Percentiles rank a stretch among this genome's conserved stretches.
These are phyloP conservation scores for Aspergillus udagawae DNA, from an alignment of 2,329 filamentous ascomycete genomes.

Conservation along the genomic window DNA sequence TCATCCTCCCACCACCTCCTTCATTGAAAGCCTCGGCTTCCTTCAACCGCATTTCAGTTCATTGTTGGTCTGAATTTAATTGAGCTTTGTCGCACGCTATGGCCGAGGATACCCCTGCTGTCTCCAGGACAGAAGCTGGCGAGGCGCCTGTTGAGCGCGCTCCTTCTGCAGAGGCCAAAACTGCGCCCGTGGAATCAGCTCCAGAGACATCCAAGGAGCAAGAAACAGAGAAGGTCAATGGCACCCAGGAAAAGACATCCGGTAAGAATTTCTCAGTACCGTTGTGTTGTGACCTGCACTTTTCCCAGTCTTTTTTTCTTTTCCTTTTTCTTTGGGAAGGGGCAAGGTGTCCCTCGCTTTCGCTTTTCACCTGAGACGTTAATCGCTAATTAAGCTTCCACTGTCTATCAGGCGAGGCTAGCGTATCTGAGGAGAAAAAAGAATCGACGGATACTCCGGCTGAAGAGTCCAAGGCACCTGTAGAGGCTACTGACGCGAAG, in stretches of 20 bases:
- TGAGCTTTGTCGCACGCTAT: conserved; percentile 28
- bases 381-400: conserved; percentile 8
- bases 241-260: conserved; percentile 25
- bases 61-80: conserved; percentile 12
- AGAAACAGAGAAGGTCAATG: conserved; percentile 21
- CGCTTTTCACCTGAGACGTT: neutral
- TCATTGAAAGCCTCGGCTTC: conserved; percentile 8
- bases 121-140: conserved; percentile 27
- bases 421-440: conserved; percentile 25
- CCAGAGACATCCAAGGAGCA: conserved; percentile 20
- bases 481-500: conserved; percentile 22
- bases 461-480: conserved; percentile 24
- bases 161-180: conserved; percentile 23
- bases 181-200: conserved; percentile 15
- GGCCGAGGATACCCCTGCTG: conserved; percentile 36
- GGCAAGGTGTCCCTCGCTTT: conserved; percentile 4
- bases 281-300: neutral
- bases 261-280: conserved; percentile 20
- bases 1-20: conserved; percentile 17
- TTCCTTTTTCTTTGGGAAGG: neutral
- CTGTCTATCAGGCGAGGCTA: conserved; percentile 15
- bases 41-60: conserved; percentile 8
- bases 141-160: conserved; percentile 31
- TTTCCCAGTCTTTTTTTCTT: neutral
- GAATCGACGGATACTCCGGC: conserved; percentile 23